Percentiles rank a stretch among this genome's conserved stretches.
Conservation (phyloP, 805 yeast species). For the Kluyveromyces nonfermentans region DNA sequence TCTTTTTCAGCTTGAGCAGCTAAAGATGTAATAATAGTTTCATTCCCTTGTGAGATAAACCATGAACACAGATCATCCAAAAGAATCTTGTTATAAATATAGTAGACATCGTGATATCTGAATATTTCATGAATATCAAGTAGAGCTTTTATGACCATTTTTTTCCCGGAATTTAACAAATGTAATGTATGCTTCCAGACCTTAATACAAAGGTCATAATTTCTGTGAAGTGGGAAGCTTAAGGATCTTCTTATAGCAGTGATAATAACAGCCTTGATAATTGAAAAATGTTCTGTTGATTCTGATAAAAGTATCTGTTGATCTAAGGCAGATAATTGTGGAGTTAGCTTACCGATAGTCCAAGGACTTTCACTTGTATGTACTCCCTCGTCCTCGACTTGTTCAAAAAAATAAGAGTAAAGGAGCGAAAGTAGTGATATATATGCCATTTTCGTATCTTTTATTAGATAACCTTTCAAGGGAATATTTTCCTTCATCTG, state of each 20-base stretch:
- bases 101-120: constrained; percentile 74
- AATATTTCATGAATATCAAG: constrained; percentile 62
- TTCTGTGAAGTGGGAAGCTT: constrained; percentile 71
- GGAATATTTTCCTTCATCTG: constrained; percentile 60
- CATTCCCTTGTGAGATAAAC: constrained; percentile 53
- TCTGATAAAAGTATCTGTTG: constrained; percentile 36
- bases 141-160: constrained; percentile 50
- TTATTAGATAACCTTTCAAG: constrained; percentile 46
- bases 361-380: constrained; percentile 83
- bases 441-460: constrained; percentile 47
- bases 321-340: constrained; percentile 71
- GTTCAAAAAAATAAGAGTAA: constrained; percentile 68
- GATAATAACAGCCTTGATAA: constrained; percentile 44
- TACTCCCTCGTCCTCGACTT: constrained; percentile 61
- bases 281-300: constrained; percentile 12
- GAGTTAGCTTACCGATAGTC: constrained; percentile 81
- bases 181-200: constrained; percentile 72
- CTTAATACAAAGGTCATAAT: constrained; percentile 46
- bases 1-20: constrained; percentile 54
- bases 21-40: constrained; percentile 46
- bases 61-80: constrained; percentile 71
- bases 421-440: constrained; percentile 55
- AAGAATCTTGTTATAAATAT: constrained; percentile 71
- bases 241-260: constrained; percentile 67
- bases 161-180: constrained; percentile 58